phyloP scores from a whole-genome alignment of 495 filamentous ascomycete species.

The Penicillium mononematosum region DNA sequence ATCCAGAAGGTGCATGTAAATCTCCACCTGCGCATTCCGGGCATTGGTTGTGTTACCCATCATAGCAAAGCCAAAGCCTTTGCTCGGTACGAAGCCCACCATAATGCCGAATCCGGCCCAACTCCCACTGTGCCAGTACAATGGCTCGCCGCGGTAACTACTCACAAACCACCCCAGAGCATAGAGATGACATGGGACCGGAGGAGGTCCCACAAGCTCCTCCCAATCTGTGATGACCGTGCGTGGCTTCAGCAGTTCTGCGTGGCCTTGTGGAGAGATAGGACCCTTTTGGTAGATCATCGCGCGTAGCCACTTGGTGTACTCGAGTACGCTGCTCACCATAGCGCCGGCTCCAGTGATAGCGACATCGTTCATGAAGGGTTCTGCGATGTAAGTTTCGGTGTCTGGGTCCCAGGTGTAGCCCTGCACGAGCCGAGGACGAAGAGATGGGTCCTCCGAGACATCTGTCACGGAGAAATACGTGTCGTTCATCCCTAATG shows the following conservation, averaged over 20 bases:
- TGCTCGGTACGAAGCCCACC: conserved; percentile 8
- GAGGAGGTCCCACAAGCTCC: not conserved
- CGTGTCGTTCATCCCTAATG: conserved; percentile 47
- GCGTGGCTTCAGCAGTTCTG: conserved; percentile 8
- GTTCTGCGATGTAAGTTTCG: conserved; percentile 7
- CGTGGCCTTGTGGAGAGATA: conserved; percentile 8
- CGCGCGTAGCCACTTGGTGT: conserved; percentile 47
- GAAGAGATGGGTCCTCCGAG: conserved; percentile 8
- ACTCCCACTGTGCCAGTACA: conserved; percentile 18
- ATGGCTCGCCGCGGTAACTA: conserved; percentile 15
- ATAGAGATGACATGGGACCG: conserved; percentile 10
- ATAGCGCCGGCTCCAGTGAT: conserved; percentile 47
- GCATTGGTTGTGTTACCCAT: conserved; percentile 12
- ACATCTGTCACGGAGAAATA: conserved; percentile 37
- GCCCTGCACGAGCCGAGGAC: conserved; percentile 8
- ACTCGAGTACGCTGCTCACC: conserved; percentile 51
- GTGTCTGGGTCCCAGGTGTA: conserved; percentile 10
- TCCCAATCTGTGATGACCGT: conserved; percentile 2
- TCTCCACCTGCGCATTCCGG: conserved; percentile 2
- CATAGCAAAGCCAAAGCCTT: conserved; percentile 8
- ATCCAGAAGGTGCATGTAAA: conserved; percentile 1
- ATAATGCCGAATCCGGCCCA: conserved; percentile 11
- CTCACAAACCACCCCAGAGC: conserved; percentile 19
- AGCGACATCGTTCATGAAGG: conserved; percentile 13
- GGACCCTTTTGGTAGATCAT: conserved; percentile 22